Conservation (phyloP, 1,284 basidiomycete genomes). For the Heterobasidion annosum region DNA sequence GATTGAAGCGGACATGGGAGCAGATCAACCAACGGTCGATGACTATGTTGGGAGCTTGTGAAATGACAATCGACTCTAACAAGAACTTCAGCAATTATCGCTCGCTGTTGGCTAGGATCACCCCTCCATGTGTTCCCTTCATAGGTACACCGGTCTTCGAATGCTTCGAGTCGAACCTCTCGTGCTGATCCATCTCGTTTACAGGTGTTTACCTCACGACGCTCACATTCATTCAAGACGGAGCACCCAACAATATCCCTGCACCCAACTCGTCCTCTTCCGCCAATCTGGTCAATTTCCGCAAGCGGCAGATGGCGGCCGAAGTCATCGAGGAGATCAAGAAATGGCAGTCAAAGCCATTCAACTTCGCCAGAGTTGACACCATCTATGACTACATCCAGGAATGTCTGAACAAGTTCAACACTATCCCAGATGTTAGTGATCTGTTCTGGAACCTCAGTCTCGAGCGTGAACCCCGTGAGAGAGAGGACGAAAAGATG, state of each 20-base stretch:
- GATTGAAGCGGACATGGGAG: slow-evolving; percentile 94
- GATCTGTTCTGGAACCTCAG: slow-evolving; percentile 83
- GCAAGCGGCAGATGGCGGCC: slow-evolving; percentile 88
- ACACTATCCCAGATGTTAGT: slow-evolving; percentile 42
- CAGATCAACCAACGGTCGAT: slow-evolving; percentile 72
- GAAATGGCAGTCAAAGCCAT: slow-evolving; percentile 87
- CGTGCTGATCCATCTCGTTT: not conserved
- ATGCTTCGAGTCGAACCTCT: not conserved
- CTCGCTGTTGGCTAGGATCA: slow-evolving; percentile 75
- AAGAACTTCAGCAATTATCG: slow-evolving; percentile 95
- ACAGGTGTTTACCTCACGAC: slow-evolving; percentile 92
- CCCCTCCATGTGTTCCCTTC: slow-evolving; percentile 96
- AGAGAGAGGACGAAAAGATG: slow-evolving; percentile 92
- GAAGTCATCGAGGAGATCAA: slow-evolving; percentile 96
- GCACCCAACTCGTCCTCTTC: slow-evolving; percentile 18
- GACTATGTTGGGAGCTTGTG: slow-evolving; percentile 58
- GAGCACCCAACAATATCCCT: slow-evolving; percentile 81
- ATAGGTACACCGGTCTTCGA: slow-evolving; percentile 49
- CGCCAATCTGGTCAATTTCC: slow-evolving; percentile 88
- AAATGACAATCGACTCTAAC: slow-evolving; percentile 79
- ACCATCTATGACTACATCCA: slow-evolving; percentile 72
- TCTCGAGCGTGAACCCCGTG: slow-evolving; percentile 83
- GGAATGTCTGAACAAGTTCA: slow-evolving; percentile 64
- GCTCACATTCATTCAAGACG: slow-evolving; percentile 96
- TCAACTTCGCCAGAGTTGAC: slow-evolving; percentile 73